phyloP scores from a whole-genome alignment of 441 rosid species.

The Gossypium trilobum region DNA sequence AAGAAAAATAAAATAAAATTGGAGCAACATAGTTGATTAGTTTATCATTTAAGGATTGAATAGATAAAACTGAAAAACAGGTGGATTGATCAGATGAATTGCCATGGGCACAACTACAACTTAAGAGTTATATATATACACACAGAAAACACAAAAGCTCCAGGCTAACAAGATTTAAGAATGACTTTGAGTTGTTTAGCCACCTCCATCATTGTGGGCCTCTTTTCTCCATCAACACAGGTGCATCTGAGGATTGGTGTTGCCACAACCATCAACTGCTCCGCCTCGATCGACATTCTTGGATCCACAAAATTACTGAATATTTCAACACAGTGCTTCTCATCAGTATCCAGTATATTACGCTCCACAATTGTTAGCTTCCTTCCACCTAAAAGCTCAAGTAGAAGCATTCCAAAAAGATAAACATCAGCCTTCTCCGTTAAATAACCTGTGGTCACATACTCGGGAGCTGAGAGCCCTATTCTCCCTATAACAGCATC shows the following conservation, averaged over 20 bases:
- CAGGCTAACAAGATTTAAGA: background rate
- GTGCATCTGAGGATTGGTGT: background rate
- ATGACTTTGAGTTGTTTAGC: background rate
- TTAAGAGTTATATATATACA: too few relatives aligned
- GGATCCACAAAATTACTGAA: background rate
- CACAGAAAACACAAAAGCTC: background rate
- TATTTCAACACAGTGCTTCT: background rate
- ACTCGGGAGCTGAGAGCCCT: background rate
- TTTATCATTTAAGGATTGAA: too few relatives aligned
- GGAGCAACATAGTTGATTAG: too few relatives aligned
- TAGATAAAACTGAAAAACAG: too few relatives aligned
- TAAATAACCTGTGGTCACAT: background rate
- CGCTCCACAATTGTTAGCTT: too few relatives aligned
- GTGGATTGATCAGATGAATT: too few relatives aligned
- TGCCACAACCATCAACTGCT: background rate
- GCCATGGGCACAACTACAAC: too few relatives aligned
- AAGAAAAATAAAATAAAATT: too few relatives aligned
- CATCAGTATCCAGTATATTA: background rate
- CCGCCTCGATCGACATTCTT: background rate
- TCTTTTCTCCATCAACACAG: background rate
- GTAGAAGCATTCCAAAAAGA: slow-evolving; percentile 13
- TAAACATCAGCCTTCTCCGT: slow-evolving; percentile 8
- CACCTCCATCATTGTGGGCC: background rate
- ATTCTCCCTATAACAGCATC: background rate
- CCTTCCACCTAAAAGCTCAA: background rate